phyloP scores from a whole-genome alignment of 257 asterid species.

The Solanum virginianum region DNA sequence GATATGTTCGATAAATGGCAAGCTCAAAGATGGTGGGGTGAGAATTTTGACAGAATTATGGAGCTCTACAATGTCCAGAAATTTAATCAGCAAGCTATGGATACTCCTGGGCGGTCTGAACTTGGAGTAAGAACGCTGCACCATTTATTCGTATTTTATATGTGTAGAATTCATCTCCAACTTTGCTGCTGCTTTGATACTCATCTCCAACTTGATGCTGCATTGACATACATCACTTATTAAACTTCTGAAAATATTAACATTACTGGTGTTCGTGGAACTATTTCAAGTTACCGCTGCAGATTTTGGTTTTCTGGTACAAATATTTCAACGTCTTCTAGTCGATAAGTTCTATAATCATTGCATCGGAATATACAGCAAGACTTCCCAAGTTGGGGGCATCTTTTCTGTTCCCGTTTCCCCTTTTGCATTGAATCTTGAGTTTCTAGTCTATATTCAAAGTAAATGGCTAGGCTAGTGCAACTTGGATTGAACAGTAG shows the following conservation, averaged over 20 bases:
- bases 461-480: neutral
- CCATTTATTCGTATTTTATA: neutral
- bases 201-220: neutral
- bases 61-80: conserved; percentile 84
- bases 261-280: neutral
- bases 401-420: neutral
- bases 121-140: conserved; percentile 45
- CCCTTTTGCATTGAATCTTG: neutral
- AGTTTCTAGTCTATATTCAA: neutral
- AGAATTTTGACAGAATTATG: conserved; percentile 72
- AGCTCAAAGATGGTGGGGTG: conserved; percentile 95
- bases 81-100: conserved; percentile 65
- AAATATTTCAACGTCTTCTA: neutral
- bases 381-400: neutral
- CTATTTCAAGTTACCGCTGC: neutral
- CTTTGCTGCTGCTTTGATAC: neutral
- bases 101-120: conserved; percentile 79
- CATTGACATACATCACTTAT: neutral
- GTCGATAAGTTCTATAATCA: neutral
- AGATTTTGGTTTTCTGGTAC: neutral
- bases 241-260: neutral
- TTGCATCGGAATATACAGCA: neutral
- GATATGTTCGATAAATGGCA: conserved; percentile 81
- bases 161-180: neutral
- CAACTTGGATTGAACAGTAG: neutral